Conservation (phyloP, 2,329 filamentous ascomycete species). For the Alternaria solani region DNA sequence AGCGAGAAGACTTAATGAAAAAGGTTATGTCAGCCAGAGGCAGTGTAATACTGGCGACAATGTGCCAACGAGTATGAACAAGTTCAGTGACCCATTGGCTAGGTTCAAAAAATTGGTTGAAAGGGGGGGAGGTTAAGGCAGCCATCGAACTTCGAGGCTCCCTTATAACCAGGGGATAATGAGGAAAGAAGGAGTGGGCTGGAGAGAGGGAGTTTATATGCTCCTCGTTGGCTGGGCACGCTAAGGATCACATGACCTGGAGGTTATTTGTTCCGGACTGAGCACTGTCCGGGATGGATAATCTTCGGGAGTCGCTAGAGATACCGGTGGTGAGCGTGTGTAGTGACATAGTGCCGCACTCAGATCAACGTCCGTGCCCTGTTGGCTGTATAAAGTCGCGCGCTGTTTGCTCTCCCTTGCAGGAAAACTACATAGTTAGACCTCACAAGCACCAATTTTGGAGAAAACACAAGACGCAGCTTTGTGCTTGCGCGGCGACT, state of each 20-base stretch:
- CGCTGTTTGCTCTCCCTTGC: background rate
- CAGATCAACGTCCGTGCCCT: background rate
- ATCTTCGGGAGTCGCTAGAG: background rate
- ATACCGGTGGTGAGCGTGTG: background rate
- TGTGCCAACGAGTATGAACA: slow-evolving; percentile 22
- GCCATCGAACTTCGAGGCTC: background rate
- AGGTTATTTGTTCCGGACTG: background rate
- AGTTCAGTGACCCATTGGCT: slow-evolving; percentile 19
- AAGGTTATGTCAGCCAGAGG: slow-evolving; percentile 24
- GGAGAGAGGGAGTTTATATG: background rate
- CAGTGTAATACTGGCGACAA: slow-evolving; percentile 31
- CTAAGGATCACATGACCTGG: background rate
- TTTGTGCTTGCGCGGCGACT: background rate
- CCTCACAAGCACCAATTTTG: background rate
- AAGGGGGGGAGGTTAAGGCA: background rate
- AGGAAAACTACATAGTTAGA: background rate
- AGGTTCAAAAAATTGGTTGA: slow-evolving; percentile 18
- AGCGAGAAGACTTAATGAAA: slow-evolving; percentile 33
- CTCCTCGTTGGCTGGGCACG: background rate
- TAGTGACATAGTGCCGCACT: background rate
- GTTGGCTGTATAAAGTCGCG: background rate
- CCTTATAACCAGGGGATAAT: background rate
- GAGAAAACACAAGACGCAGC: background rate
- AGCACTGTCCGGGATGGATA: background rate
- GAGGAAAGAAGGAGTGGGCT: background rate